These are phyloP conservation scores for Cruciata laevipes DNA, from an alignment of 257 asterid genomes.

Conservation along the genomic window DNA sequence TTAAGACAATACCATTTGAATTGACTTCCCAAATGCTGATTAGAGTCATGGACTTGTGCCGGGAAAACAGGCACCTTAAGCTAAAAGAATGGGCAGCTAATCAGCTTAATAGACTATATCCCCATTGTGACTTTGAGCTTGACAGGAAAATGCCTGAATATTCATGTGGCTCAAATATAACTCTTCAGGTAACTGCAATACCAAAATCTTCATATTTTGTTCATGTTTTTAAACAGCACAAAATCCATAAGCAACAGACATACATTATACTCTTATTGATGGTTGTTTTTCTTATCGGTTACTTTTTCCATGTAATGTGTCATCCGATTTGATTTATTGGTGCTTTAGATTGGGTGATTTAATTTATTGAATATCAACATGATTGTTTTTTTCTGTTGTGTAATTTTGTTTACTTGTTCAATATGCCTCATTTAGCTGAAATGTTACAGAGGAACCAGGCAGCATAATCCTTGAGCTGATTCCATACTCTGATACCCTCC, in stretches of 20 bases:
- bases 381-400: background rate
- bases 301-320: background rate
- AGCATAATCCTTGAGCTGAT: background rate
- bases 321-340: no score
- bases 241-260: background rate
- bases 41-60: background rate
- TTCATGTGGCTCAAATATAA: conserved; percentile 7
- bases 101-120: conserved; percentile 4
- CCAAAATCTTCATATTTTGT: background rate
- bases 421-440: background rate
- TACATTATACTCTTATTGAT: background rate
- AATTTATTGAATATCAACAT: background rate
- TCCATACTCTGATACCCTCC: background rate
- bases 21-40: conserved; percentile 1
- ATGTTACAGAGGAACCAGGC: background rate
- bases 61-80: background rate
- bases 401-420: background rate
- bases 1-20: conserved; percentile 6
- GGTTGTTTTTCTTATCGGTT: background rate
- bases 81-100: background rate
- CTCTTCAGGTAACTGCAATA: conserved; percentile 1
- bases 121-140: background rate
- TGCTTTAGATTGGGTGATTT: background rate
- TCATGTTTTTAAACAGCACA: background rate
- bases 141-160: conserved; percentile 19